Conservation (phyloP, 805 yeast species). For the Phaffomyces thermotolerans region DNA sequence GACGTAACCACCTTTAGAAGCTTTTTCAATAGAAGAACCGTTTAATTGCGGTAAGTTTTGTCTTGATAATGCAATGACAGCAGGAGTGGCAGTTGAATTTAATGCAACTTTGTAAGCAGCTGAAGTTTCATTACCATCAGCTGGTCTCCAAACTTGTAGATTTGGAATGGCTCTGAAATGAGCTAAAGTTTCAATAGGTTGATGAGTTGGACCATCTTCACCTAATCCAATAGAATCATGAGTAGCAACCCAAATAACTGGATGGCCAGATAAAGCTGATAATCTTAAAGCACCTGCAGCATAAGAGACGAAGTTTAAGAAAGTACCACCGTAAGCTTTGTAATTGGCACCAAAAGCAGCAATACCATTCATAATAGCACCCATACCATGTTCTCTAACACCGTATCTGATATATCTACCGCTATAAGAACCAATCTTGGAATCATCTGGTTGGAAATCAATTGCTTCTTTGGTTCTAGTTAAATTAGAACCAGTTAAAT, state of each 20-base stretch:
- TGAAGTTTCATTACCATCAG: slow-evolving; percentile 84
- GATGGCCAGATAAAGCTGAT: slow-evolving; percentile 76
- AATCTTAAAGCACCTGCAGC: slow-evolving; percentile 86
- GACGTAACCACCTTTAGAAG: slow-evolving; percentile 91
- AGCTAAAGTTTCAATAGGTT: slow-evolving; percentile 84
- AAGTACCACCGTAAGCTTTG: slow-evolving; percentile 94
- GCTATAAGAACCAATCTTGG: slow-evolving; percentile 74
- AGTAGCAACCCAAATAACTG: slow-evolving; percentile 81
- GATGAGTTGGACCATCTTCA: slow-evolving; percentile 93
- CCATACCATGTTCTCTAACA: slow-evolving; percentile 99
- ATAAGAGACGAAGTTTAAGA: slow-evolving; percentile 85
- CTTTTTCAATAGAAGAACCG: slow-evolving; percentile 88
- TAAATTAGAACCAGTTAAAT: slow-evolving; percentile 93
- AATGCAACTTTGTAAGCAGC: slow-evolving; percentile 72
- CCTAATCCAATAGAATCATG: slow-evolving; percentile 89
- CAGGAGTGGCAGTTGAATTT: slow-evolving; percentile 57
- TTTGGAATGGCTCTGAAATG: slow-evolving; percentile 83
- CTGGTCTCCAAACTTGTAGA: slow-evolving; percentile 85
- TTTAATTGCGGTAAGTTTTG: slow-evolving; percentile 89
- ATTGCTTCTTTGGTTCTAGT: slow-evolving; percentile 79
- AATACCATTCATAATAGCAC: slow-evolving; percentile 96
- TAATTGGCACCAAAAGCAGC: slow-evolving; percentile 82
- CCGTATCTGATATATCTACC: slow-evolving; percentile 97
- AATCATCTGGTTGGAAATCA: slow-evolving; percentile 86
- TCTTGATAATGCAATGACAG: slow-evolving; percentile 73